Conservation (phyloP, 495 filamentous ascomycete genomes). For the Cladorrhinum samala region DNA sequence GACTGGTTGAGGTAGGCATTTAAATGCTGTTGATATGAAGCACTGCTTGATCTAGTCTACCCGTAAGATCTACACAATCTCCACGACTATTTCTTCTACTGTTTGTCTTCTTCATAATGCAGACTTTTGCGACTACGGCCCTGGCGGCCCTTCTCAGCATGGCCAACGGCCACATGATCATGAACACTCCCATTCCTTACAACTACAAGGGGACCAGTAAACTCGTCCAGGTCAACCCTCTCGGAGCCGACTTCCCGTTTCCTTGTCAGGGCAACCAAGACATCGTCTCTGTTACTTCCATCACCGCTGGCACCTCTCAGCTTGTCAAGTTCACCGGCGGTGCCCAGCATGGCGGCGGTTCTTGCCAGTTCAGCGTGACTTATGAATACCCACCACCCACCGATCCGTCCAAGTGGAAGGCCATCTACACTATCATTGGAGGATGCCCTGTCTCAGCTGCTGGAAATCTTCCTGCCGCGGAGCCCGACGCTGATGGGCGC, state of each 20-base stretch:
- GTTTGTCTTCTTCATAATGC: background rate
- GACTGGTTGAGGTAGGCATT: too few species aligned
- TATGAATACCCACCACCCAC: constrained; percentile 56
- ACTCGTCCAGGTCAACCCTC: constrained; percentile 18
- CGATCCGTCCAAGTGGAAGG: constrained; percentile 55
- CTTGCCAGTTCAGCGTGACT: constrained; percentile 76
- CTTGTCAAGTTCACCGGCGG: constrained; percentile 49
- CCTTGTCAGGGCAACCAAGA: constrained; percentile 59
- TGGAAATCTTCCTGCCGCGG: constrained; percentile 36
- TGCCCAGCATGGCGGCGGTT: constrained; percentile 78
- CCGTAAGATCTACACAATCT: too few species aligned
- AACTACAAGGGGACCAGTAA: constrained; percentile 21
- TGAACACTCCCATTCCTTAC: constrained; percentile 34
- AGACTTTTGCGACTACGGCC: background rate
- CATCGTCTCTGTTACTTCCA: constrained; percentile 32
- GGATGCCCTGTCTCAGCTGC: constrained; percentile 55
- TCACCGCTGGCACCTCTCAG: constrained; percentile 45
- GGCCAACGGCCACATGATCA: constrained; percentile 18
- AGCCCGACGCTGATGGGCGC: constrained; percentile 15
- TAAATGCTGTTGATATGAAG: too few species aligned
- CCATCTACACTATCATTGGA: constrained; percentile 72
- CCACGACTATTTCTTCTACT: background rate
- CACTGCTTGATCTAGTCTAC: too few species aligned
- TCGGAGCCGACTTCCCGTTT: constrained; percentile 61
- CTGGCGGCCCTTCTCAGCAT: constrained; percentile 6